These are phyloP conservation scores for Cryptosporidium felis DNA, from an alignment of 169 alveolate species.

Conservation along the genomic window DNA sequence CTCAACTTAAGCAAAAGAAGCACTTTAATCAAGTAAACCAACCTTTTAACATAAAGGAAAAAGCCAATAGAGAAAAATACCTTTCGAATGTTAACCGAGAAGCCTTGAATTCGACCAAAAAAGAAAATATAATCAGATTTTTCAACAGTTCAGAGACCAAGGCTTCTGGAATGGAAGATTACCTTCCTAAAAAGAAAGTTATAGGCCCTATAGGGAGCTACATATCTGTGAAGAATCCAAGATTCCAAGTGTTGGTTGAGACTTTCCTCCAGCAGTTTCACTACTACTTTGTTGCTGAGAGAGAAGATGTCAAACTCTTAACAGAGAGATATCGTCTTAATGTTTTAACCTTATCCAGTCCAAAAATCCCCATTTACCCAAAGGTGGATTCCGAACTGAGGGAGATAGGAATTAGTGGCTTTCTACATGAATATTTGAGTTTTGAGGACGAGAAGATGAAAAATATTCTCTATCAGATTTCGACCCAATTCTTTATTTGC, in stretches of 20 bases:
- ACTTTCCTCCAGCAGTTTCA: constrained; percentile 49
- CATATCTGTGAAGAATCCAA: background rate
- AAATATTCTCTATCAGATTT: constrained; percentile 40
- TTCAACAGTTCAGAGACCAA: background rate
- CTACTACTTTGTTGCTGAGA: constrained; percentile 56
- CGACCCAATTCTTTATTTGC: constrained; percentile 39
- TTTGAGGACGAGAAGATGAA: constrained; percentile 17
- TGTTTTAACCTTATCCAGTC: constrained; percentile 46
- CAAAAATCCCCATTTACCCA: constrained; percentile 25
- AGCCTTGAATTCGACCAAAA: background rate
- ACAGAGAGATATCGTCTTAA: constrained; percentile 37
- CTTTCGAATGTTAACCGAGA: constrained; percentile 3
- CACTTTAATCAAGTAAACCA: background rate
- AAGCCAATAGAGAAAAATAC: background rate
- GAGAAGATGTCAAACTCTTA: constrained; percentile 43
- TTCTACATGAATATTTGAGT: constrained; percentile 31
- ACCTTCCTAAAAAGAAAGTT: constrained; percentile 22
- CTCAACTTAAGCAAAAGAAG: constrained; percentile 1
- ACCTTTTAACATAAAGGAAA: background rate
- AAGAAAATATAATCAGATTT: constrained; percentile 16
- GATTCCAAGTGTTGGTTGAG: constrained; percentile 25
- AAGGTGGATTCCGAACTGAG: constrained; percentile 21
- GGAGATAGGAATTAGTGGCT: constrained; percentile 30
- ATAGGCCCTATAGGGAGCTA: constrained; percentile 60
- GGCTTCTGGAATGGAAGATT: background rate